Base-by-base conservation (phyloP, 148 eudicot species). In the Persicaria tinctoria region DNA sequence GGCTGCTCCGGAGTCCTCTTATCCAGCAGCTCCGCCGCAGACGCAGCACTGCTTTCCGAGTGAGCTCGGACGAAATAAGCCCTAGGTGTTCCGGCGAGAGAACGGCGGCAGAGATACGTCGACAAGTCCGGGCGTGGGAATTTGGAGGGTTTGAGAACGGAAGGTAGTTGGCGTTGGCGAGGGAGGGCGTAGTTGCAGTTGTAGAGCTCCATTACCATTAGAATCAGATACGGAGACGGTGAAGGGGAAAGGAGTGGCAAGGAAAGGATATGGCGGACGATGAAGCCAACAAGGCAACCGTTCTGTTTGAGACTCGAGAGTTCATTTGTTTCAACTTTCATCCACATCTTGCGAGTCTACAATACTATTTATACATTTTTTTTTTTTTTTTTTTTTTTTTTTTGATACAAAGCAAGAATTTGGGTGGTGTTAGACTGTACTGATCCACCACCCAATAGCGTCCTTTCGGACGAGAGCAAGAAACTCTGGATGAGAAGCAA, bases 1-100 rank as follows among this genome's bases (percentile, higher is more conserved):
- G 89, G 86, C 47, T 92, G 88, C 80, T 88, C 92, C 55, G 84
- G 55, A 73, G 82, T 79, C 75, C 77, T 75, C 4, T 46, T 50
- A 47, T 14, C 72, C 79, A 78, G 78, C 38, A 80, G 46, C 10
- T 56, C 70, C 46, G 18, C 70, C 72, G 72, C 18, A 55, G 45
- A 32, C 74, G 13, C 17, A 63, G 77, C 27, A 27, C 55, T 71
- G 41, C 38, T 17, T 0, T 27, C 9, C 44, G 82, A 38, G 51
- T 78, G 68, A 11, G 77, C 64, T n/a, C 53, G 72, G 14, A 64
- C 11, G 57, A 53, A 47, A 47, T 17, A 17, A 8, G 47, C 71
- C 11, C 18, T 47, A 23, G 70, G 48, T 66, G 41, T 66, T 66
- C 47, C 70, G 47, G 48, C 48, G 70, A 41, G 46, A 14, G 47